Conservation (phyloP, 345 rosid species). For the Draba incana region DNA sequence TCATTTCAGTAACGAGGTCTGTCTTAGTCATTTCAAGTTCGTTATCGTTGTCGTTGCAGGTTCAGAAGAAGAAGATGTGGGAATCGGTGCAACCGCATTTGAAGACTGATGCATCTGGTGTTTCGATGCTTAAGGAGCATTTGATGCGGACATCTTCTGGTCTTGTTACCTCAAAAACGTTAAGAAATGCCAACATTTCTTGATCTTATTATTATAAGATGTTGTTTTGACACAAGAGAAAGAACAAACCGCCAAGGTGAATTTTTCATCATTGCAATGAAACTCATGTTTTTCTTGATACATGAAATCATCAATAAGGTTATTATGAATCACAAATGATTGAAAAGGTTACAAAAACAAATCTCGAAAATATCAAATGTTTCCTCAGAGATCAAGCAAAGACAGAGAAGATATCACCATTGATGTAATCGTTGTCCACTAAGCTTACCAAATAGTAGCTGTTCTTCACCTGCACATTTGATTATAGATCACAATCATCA, state of each 20-base stretch:
- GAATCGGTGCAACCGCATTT: constrained; percentile 85
- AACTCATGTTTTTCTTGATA: constrained; percentile 27
- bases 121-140: constrained; percentile 60
- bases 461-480: constrained; percentile 69
- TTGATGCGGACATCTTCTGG: constrained; percentile 77
- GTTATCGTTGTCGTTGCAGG: constrained; percentile 43
- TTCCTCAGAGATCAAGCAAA: constrained; percentile 36
- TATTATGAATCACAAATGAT: constrained; percentile 27
- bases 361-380: constrained; percentile 12
- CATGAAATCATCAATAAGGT: background rate
- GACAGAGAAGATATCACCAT: constrained; percentile 40
- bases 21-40: background rate
- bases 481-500: constrained; percentile 13
- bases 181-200: constrained; percentile 73
- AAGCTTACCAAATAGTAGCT: constrained; percentile 85
- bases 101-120: constrained; percentile 66
- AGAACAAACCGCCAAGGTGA: constrained; percentile 8
- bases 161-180: constrained; percentile 53
- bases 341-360: constrained; percentile 28
- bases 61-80: constrained; percentile 94
- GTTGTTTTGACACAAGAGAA: constrained; percentile 20
- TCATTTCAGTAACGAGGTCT: background rate
- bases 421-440: constrained; percentile 44
- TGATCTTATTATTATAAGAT: constrained; percentile 33
- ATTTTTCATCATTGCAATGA: constrained; percentile 31